phyloP scores from a whole-genome alignment of 371 early-diverging fungal genomes.

The Chytridium lagenaria region DNA sequence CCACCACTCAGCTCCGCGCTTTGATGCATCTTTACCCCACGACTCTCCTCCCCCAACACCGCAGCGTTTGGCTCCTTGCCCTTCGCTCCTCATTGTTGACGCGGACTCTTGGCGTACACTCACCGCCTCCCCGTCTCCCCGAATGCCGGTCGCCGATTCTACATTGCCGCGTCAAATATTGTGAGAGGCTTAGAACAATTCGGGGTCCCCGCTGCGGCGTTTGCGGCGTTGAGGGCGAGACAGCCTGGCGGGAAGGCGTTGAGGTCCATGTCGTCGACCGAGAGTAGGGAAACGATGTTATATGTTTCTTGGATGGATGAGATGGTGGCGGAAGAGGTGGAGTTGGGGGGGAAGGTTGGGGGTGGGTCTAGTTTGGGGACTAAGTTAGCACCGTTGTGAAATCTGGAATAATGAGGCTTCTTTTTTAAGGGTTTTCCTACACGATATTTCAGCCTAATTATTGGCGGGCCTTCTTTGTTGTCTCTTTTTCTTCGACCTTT shows the following conservation, averaged over 20 bases:
- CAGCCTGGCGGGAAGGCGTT: slow-evolving; percentile 15
- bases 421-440: too few species aligned
- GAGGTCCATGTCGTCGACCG: slow-evolving; percentile 29
- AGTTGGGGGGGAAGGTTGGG: slow-evolving; percentile 4
- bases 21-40: slow-evolving; percentile 28
- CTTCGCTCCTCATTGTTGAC: slow-evolving; percentile 25
- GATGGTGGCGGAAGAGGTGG: slow-evolving; percentile 30
- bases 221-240: slow-evolving; percentile 31
- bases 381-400: too few species aligned
- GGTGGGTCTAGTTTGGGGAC: neutral
- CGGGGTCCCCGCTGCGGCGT: slow-evolving; percentile 33
- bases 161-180: slow-evolving; percentile 35
- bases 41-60: slow-evolving; percentile 29
- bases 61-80: slow-evolving; percentile 30
- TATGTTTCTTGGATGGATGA: slow-evolving; percentile 32
- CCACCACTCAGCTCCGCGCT: neutral
- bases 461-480: too few species aligned
- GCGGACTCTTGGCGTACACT: slow-evolving; percentile 24
- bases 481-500: too few species aligned
- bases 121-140: slow-evolving; percentile 27
- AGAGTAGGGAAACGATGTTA: slow-evolving; percentile 32
- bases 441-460: too few species aligned
- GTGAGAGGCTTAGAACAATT: slow-evolving; percentile 39
- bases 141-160: slow-evolving; percentile 37
- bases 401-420: too few species aligned